phyloP scores from a whole-genome alignment of 2,329 filamentous ascomycete species.

The Metarhizium rileyi region DNA sequence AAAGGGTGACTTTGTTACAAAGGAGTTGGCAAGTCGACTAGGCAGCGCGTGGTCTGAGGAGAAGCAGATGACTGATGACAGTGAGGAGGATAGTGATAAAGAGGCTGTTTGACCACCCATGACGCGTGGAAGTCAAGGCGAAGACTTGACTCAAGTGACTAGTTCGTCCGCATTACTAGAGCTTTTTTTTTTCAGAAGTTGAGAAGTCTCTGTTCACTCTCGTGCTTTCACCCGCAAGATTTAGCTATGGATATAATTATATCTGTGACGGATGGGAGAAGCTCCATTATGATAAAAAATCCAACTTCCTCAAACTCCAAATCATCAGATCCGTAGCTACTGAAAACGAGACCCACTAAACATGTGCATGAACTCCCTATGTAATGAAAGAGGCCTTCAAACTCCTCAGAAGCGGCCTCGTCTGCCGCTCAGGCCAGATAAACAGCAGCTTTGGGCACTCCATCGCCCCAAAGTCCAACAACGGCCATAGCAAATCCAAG shows the following conservation, averaged over 20 bases:
- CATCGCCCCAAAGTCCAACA: conserved; percentile 58
- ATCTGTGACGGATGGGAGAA: neutral
- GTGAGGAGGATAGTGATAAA: conserved; percentile 3
- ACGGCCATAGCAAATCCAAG: conserved; percentile 52
- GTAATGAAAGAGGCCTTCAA: neutral
- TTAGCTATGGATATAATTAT: neutral
- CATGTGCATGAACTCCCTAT: neutral
- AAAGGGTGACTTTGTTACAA: conserved; percentile 21
- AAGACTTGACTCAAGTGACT: neutral
- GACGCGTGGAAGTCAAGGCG: neutral
- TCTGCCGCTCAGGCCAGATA: conserved; percentile 21
- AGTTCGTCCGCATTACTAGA: neutral
- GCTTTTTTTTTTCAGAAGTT: neutral
- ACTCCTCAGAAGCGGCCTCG: neutral
- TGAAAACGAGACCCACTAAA: neutral
- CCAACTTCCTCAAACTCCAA: neutral
- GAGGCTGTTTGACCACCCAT: neutral
- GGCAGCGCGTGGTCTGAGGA: conserved; percentile 13
- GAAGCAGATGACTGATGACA: conserved; percentile 9
- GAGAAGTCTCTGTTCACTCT: neutral
- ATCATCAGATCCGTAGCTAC: neutral
- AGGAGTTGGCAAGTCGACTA: conserved; percentile 10
- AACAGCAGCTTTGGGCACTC: conserved; percentile 27
- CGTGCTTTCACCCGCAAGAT: neutral
- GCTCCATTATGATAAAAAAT: neutral